Conservation (phyloP, 2,329 filamentous ascomycete genomes). For the Plenodomus lindquistii region DNA sequence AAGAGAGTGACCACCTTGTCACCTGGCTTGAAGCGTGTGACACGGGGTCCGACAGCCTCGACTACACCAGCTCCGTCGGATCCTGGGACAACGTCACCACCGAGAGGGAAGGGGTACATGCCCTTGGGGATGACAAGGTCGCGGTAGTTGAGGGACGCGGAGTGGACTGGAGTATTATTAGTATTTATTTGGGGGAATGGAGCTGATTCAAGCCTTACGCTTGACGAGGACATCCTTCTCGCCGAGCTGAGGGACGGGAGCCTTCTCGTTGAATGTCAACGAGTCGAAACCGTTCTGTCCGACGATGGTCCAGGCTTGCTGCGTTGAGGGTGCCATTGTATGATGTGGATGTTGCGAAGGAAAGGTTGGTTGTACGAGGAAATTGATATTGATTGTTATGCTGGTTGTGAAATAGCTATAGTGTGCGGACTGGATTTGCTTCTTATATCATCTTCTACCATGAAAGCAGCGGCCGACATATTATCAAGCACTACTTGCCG, state of each 20-base stretch:
- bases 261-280: constrained; percentile 59
- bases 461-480: not conserved
- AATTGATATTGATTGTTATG: not conserved
- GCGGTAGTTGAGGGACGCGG: constrained; percentile 54
- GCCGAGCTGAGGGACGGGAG: constrained; percentile 62
- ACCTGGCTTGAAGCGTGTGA: constrained; percentile 60
- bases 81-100: constrained; percentile 48
- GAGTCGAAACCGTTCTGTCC: constrained; percentile 63
- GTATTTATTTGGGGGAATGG: not conserved
- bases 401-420: not conserved
- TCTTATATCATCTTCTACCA: not conserved
- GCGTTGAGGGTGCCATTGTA: constrained; percentile 50
- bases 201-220: constrained; percentile 46
- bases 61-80: constrained; percentile 60
- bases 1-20: constrained; percentile 67
- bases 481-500: not conserved
- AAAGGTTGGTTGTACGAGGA: not conserved
- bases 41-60: constrained; percentile 58
- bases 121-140: constrained; percentile 55
- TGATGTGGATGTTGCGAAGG: constrained; percentile 11
- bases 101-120: constrained; percentile 50
- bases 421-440: not conserved
- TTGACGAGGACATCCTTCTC: constrained; percentile 75
- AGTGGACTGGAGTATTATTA: constrained; percentile 46
- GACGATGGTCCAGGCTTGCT: constrained; percentile 61